phyloP scores from a whole-genome alignment of 2,329 filamentous ascomycete species.

The Hirsutella minnesotensis region DNA sequence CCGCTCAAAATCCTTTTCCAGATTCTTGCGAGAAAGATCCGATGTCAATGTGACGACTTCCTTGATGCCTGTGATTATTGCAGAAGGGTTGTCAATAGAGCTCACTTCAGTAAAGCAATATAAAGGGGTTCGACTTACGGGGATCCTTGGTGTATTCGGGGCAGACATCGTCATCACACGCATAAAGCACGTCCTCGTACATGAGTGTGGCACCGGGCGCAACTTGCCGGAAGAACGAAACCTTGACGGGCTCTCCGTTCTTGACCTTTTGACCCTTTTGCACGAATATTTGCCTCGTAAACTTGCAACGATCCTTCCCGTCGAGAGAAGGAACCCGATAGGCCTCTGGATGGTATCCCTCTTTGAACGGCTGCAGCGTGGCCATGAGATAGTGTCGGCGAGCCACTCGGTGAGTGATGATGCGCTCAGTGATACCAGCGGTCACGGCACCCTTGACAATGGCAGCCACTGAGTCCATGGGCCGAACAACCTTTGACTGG shows the following conservation, averaged over 20 bases:
- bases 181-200: conserved; percentile 98
- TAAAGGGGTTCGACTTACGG: conserved; percentile 52
- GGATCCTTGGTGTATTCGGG: conserved; percentile 99
- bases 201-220: conserved; percentile 94
- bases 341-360: conserved; percentile 94
- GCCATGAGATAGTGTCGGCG: conserved; percentile 98
- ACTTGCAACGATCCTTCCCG: conserved; percentile 97
- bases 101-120: background rate
- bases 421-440: conserved; percentile 91
- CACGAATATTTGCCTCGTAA: conserved; percentile 95
- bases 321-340: conserved; percentile 95
- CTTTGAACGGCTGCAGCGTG: conserved; percentile 95
- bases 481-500: conserved; percentile 93
- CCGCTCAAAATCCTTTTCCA: conserved; percentile 97
- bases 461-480: conserved; percentile 97
- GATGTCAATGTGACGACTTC: conserved; percentile 96
- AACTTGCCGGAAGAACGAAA: conserved; percentile 96
- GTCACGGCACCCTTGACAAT: conserved; percentile 98
- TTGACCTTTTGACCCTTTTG: conserved; percentile 98
- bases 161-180: conserved; percentile 95
- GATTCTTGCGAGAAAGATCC: conserved; percentile 91
- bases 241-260: conserved; percentile 97
- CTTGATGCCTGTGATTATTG: conserved; percentile 70
- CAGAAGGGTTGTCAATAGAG: background rate
- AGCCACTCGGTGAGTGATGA: conserved; percentile 93